Evolutionary conservation across 345 rosid species (phyloP), one percentile per base, ranked within the genome.

Genomic region (Boechera stricta): DNA sequence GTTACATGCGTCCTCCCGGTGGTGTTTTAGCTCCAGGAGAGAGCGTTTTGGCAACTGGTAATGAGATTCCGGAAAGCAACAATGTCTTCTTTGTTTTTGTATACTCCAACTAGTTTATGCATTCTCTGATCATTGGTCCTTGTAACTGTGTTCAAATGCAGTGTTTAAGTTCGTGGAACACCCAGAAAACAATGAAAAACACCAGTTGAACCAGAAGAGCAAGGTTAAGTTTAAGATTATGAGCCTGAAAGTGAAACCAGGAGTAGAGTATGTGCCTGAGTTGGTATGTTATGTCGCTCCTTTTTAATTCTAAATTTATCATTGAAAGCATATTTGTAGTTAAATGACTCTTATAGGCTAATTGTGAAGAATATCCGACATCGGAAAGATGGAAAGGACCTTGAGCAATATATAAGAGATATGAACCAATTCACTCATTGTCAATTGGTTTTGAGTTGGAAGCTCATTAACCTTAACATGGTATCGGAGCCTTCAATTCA

Each of bases 1-100:
- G 99, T 80, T 95, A 84, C 80, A 95, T 95, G 99, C 90, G 98
- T 45, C 99, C 99, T 26, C 99, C 99, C 2, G 99, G 99, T 36
- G 96, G 95, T 39, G 86, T 87, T 64, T 90, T 95, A 78, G 90
- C 96, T 69, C 99, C 99, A 5, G 96, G 98, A 39, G 97, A 92
- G 80, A 91, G 85, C 80, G 77, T 87, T 42, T 84, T 92, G 15
- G 98, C 99, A 0, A 95, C 92, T 66, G 99, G 99, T 95, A 84
- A 83, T 61, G 24, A 47, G 62, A 29, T 48, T 62, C 6, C 52
- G 53, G 44, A 11, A 51, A 21, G 24, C 24, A 21, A 28, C 16
- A 13, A 35, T 47, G 38, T 48, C 11, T 45, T 67, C 1, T 49
- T 69, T 11, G 26, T 21, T 53, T 54, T 45, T 62, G 28, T 18